These are phyloP conservation scores for Botrytis aclada DNA, from an alignment of 2,329 filamentous ascomycete genomes.

Conservation along the genomic window DNA sequence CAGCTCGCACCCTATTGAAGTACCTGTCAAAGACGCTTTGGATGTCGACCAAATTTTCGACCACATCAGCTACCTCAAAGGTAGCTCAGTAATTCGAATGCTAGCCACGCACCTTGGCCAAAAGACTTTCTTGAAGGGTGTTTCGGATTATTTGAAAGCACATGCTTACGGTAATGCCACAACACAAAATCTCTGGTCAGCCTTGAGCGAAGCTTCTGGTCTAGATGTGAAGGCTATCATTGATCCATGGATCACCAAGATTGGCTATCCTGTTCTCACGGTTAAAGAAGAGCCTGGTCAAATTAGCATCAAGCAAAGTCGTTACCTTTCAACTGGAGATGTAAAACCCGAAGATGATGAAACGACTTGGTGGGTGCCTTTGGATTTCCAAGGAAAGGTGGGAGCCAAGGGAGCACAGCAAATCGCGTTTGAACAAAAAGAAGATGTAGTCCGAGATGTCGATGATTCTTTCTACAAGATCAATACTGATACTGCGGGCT, in stretches of 20 bases:
- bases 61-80: slow-evolving; percentile 93
- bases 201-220: slow-evolving; percentile 81
- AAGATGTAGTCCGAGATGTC: slow-evolving; percentile 71
- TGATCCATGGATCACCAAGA: slow-evolving; percentile 92
- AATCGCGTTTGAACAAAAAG: slow-evolving; percentile 70
- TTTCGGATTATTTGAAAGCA: slow-evolving; percentile 82
- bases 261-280: slow-evolving; percentile 88
- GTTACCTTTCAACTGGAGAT: slow-evolving; percentile 90
- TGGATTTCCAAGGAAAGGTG: slow-evolving; percentile 76
- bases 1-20: slow-evolving; percentile 92
- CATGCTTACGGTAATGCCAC: slow-evolving; percentile 89
- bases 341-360: slow-evolving; percentile 86
- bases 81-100: slow-evolving; percentile 96
- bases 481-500: slow-evolving; percentile 69
- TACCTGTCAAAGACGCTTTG: slow-evolving; percentile 86
- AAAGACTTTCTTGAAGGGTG: slow-evolving; percentile 85
- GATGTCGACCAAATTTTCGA: slow-evolving; percentile 99
- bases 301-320: slow-evolving; percentile 77
- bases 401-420: slow-evolving; percentile 60
- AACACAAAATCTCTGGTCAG: slow-evolving; percentile 87
- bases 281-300: slow-evolving; percentile 80
- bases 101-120: slow-evolving; percentile 84
- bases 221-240: slow-evolving; percentile 85
- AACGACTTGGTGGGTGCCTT: slow-evolving; percentile 93
- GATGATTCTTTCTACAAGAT: slow-evolving; percentile 87